Percentiles rank a stretch among this genome's conserved stretches.
These are phyloP conservation scores for Neurospora pannonica DNA, from an alignment of 495 filamentous ascomycete genomes.

Conservation along the genomic window DNA sequence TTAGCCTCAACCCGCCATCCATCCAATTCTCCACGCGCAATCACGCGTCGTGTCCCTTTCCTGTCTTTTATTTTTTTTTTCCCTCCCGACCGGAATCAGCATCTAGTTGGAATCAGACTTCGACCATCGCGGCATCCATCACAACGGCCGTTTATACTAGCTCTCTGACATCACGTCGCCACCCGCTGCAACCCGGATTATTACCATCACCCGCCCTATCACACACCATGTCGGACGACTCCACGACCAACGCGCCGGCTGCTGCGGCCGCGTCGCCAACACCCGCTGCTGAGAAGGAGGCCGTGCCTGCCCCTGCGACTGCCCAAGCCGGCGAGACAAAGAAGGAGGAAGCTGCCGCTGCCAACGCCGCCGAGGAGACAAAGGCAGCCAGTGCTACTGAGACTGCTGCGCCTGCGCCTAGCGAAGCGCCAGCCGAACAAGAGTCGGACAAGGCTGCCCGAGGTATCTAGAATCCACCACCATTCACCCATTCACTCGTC, in stretches of 20 bases:
- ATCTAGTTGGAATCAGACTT: neutral
- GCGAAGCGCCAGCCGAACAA: slow-evolving; percentile 3
- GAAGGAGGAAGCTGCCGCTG: slow-evolving; percentile 8
- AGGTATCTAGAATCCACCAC: slow-evolving; percentile 9
- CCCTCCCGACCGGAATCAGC: neutral
- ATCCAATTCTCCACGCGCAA: neutral
- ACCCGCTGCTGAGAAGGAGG: slow-evolving; percentile 7
- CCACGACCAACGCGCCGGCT: slow-evolving; percentile 5
- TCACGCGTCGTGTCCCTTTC: neutral
- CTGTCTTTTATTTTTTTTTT: neutral
- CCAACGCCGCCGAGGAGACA: slow-evolving; percentile 1
- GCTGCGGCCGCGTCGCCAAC: slow-evolving; percentile 5
- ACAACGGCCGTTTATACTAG: neutral
- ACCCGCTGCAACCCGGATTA: slow-evolving; percentile 2
- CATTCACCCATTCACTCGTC: neutral
- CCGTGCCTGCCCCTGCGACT: slow-evolving; percentile 10
- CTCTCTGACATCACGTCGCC: slow-evolving; percentile 20
- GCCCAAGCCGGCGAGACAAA: slow-evolving; percentile 5
- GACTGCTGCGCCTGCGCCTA: slow-evolving; percentile 9
- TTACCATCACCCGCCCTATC: neutral
- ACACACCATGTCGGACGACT: slow-evolving; percentile 15
- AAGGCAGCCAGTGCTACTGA: neutral
- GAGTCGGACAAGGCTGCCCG: slow-evolving; percentile 13
- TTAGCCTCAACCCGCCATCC: neutral
- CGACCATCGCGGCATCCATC: slow-evolving; percentile 15